Conservation (phyloP, 345 rosid genomes). For the Hevea brasiliensis region DNA sequence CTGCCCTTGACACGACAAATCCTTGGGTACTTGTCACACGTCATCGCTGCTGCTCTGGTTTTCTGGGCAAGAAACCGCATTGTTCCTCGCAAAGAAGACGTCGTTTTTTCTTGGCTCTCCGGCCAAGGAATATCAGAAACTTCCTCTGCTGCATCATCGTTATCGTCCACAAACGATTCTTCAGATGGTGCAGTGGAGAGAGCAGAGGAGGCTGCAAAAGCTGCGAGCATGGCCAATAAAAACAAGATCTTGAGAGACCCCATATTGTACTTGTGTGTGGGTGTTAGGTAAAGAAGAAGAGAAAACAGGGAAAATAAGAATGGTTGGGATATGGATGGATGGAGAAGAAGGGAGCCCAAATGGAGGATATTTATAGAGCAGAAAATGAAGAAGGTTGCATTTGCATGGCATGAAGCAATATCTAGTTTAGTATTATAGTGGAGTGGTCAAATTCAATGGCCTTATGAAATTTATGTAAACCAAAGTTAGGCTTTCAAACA, state of each 20-base stretch:
- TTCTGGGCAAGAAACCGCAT: conserved; percentile 25
- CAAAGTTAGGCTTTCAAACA: conserved; percentile 15
- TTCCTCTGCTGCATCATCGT: background rate
- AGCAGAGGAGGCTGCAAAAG: conserved; percentile 14
- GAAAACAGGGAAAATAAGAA: too few species aligned
- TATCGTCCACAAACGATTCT: background rate
- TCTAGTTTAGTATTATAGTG: conserved; percentile 1
- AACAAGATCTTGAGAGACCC: conserved; percentile 8
- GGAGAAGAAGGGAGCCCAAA: too few species aligned
- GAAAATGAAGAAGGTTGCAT: background rate
- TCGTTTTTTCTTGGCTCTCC: background rate
- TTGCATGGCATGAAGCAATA: background rate
- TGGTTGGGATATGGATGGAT: too few species aligned
- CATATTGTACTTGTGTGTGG: background rate
- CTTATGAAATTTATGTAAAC: conserved; percentile 11
- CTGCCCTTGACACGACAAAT: conserved; percentile 52
- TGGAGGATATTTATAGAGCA: too few species aligned
- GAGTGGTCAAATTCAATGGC: conserved; percentile 29
- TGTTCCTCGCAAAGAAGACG: conserved; percentile 18
- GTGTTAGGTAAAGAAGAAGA: background rate
- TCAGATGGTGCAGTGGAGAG: background rate
- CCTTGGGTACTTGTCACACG: conserved; percentile 49
- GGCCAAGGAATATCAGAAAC: background rate
- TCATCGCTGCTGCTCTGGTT: conserved; percentile 19
- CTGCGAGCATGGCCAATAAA: conserved; percentile 12